Percentiles rank a stretch among this genome's conserved stretches.
Conservation (phyloP, 1,139 yeast species). For the Neolecta irregularis region DNA sequence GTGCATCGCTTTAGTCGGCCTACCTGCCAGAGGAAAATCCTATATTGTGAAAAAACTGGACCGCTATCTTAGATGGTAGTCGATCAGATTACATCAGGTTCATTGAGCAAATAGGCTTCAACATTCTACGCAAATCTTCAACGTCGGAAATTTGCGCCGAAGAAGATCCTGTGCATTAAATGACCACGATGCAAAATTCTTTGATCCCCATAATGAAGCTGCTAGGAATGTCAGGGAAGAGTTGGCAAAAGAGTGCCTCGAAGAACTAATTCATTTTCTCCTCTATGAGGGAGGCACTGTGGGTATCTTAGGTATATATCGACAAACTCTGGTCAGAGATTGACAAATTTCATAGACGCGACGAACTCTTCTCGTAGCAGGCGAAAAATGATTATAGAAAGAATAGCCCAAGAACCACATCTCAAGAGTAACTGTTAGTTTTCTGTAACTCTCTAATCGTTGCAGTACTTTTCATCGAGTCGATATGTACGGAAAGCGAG, state of each 20-base stretch:
- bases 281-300: constrained; percentile 73
- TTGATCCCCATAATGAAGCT: constrained; percentile 60
- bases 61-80: not conserved
- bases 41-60: constrained; percentile 29
- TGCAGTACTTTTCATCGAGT: constrained; percentile 74
- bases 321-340: constrained; percentile 67
- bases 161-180: not conserved
- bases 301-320: constrained; percentile 94
- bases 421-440: too few species aligned
- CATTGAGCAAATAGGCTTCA: constrained; percentile 8
- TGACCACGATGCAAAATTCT: constrained; percentile 49
- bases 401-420: constrained; percentile 43
- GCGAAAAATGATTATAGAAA: constrained; percentile 35
- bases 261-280: constrained; percentile 66
- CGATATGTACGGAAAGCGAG: constrained; percentile 65
- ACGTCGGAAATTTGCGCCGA: constrained; percentile 10
- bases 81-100: not conserved
- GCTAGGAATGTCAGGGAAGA: constrained; percentile 61
- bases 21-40: constrained; percentile 31
- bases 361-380: constrained; percentile 26
- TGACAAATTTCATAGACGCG: constrained; percentile 50
- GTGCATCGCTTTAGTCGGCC: too few species aligned
- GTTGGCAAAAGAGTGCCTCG: constrained; percentile 94
- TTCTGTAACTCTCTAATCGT: too few species aligned
- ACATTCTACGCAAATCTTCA: constrained; percentile 6